Conservation (phyloP, 257 asterid genomes). For the Ophiorrhiza pumila region DNA sequence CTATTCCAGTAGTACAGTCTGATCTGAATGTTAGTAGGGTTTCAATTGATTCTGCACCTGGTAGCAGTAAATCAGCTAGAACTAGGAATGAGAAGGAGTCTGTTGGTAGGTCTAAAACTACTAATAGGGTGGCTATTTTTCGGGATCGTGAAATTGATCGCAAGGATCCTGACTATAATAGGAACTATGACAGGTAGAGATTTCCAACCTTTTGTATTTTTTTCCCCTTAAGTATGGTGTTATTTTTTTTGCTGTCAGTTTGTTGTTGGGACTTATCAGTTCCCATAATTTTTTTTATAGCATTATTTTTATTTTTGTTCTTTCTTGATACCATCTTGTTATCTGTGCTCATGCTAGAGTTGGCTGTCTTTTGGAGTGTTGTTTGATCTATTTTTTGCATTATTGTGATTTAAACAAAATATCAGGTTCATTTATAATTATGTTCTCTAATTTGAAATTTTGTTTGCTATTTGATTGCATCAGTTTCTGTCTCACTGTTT, state of each 20-base stretch:
- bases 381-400: background rate
- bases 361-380: background rate
- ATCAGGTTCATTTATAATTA: background rate
- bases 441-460: background rate
- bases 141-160: conserved; percentile 94
- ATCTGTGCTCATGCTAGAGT: background rate
- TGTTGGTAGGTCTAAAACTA: conserved; percentile 52
- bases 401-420: background rate
- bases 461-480: background rate
- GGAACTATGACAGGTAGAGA: conserved; percentile 84
- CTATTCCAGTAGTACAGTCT: conserved; percentile 33
- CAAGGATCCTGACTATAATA: conserved; percentile 92
- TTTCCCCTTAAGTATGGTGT: background rate
- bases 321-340: background rate
- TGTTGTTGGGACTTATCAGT: background rate
- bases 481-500: background rate
- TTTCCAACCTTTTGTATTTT: background rate
- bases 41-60: conserved; percentile 56
- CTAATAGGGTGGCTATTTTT: conserved; percentile 84
- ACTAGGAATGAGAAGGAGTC: conserved; percentile 78
- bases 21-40: conserved; percentile 54
- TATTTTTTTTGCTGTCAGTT: background rate
- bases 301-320: background rate
- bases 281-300: background rate
- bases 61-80: conserved; percentile 74